Evolutionary conservation across 2,329 filamentous ascomycete species (phyloP).

Genomic region (Verticillium dahliae): DNA sequence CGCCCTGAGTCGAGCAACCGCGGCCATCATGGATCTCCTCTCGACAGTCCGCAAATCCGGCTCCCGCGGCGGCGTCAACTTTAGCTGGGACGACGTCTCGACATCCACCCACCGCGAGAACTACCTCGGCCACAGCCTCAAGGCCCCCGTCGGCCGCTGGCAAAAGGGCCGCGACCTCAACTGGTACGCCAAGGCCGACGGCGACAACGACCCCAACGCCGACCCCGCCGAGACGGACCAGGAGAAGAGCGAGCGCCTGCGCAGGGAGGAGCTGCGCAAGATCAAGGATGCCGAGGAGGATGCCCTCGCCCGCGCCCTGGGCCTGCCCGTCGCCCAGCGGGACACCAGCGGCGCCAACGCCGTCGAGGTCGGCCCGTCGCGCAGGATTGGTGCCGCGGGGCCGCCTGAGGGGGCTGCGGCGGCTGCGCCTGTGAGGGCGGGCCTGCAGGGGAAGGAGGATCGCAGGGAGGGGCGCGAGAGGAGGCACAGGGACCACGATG

Average conservation of each 20-base stretch:
- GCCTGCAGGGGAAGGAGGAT: slow-evolving; percentile 12
- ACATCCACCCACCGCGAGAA: slow-evolving; percentile 82
- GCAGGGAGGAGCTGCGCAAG: slow-evolving; percentile 69
- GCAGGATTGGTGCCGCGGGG: slow-evolving; percentile 20
- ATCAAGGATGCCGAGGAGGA: slow-evolving; percentile 93
- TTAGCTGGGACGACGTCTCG: slow-evolving; percentile 94
- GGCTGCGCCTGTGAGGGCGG: slow-evolving; percentile 14
- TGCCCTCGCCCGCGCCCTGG: slow-evolving; percentile 76
- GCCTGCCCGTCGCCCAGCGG: slow-evolving; percentile 62
- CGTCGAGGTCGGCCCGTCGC: slow-evolving; percentile 49
- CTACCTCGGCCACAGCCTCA: slow-evolving; percentile 82
- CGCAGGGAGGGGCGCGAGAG: slow-evolving; percentile 17
- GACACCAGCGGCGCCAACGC: slow-evolving; percentile 60
- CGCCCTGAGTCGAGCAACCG: not conserved
- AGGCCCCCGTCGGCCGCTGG: slow-evolving; percentile 89
- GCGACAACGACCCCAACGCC: slow-evolving; percentile 36
- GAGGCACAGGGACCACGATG: slow-evolving; percentile 22
- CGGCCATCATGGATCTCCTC: slow-evolving; percentile 73
- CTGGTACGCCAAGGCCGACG: slow-evolving; percentile 59
- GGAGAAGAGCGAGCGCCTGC: slow-evolving; percentile 51
- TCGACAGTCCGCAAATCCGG: slow-evolving; percentile 86
- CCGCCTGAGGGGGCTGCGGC: slow-evolving; percentile 16
- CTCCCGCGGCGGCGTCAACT: slow-evolving; percentile 88
- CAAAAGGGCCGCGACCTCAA: slow-evolving; percentile 65
- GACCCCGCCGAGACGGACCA: slow-evolving; percentile 51